These are phyloP conservation scores for Ogataea ramenticola DNA, from an alignment of 805 yeast genomes.

Conservation along the genomic window DNA sequence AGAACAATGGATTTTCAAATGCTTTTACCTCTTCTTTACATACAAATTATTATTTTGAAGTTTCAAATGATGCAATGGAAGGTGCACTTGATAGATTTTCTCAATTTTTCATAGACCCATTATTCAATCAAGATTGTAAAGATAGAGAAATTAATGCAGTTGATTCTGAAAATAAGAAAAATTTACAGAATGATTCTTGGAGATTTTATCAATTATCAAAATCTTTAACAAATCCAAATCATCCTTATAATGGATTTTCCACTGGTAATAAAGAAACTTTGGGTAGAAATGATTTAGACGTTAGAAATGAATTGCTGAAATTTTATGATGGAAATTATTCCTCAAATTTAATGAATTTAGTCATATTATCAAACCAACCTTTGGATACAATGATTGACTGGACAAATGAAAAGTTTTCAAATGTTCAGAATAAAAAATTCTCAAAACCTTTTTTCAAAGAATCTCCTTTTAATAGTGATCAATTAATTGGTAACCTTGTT, in stretches of 20 bases:
- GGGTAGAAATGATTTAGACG: constrained; percentile 59
- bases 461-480: constrained; percentile 37
- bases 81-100: constrained; percentile 92
- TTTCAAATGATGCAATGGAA: constrained; percentile 63
- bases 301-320: constrained; percentile 71
- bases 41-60: constrained; percentile 87
- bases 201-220: constrained; percentile 80
- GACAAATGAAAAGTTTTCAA: constrained; percentile 61
- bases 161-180: constrained; percentile 92
- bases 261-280: constrained; percentile 83
- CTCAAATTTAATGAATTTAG: constrained; percentile 82
- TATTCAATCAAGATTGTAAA: constrained; percentile 65
- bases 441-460: constrained; percentile 38
- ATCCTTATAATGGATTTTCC: constrained; percentile 82
- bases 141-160: constrained; percentile 93
- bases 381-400: constrained; percentile 64
- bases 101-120: constrained; percentile 84
- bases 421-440: constrained; percentile 46
- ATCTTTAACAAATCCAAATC: constrained; percentile 60
- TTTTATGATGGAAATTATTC: constrained; percentile 72
- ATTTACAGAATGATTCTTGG: constrained; percentile 86
- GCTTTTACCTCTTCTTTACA: constrained; percentile 88
- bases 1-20: constrained; percentile 84
- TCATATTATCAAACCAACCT: constrained; percentile 74
- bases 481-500: constrained; percentile 47